Conservation (phyloP, 2,329 filamentous ascomycete genomes). For the Neonectria hederae region DNA sequence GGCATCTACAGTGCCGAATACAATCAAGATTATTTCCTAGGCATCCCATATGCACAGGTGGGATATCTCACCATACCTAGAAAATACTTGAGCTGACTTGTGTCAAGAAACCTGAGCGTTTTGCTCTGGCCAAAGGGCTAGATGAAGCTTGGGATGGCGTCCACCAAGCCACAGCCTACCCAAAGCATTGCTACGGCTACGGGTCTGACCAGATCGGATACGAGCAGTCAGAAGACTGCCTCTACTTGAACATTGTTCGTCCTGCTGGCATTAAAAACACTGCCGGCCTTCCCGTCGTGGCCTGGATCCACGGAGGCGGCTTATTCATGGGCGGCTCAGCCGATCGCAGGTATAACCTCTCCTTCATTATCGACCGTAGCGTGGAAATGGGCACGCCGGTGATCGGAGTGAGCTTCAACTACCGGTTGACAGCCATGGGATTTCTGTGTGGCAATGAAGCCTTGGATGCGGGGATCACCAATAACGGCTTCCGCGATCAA, state of each 20-base stretch:
- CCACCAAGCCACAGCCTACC: slow-evolving; percentile 55
- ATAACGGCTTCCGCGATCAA: slow-evolving; percentile 60
- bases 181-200: slow-evolving; percentile 60
- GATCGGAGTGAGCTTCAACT: slow-evolving; percentile 60
- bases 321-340: slow-evolving; percentile 45
- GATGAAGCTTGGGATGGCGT: slow-evolving; percentile 55
- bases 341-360: slow-evolving; percentile 67
- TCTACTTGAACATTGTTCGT: slow-evolving; percentile 70
- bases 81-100: not conserved
- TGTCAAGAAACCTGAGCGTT: slow-evolving; percentile 28
- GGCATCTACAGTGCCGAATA: slow-evolving; percentile 33
- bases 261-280: slow-evolving; percentile 55
- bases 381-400: slow-evolving; percentile 56
- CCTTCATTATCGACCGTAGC: slow-evolving; percentile 63
- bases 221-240: slow-evolving; percentile 62
- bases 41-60: slow-evolving; percentile 38
- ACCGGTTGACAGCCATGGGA: slow-evolving; percentile 58
- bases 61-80: not conserved
- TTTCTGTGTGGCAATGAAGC: slow-evolving; percentile 56
- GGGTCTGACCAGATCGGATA: slow-evolving; percentile 46
- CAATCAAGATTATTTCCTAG: slow-evolving; percentile 36
- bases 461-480: slow-evolving; percentile 53
- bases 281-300: slow-evolving; percentile 60
- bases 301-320: slow-evolving; percentile 65
- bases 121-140: slow-evolving; percentile 47